phyloP scores from a whole-genome alignment of 169 alveolate species.

The Plasmodium gallinaceum region DNA sequence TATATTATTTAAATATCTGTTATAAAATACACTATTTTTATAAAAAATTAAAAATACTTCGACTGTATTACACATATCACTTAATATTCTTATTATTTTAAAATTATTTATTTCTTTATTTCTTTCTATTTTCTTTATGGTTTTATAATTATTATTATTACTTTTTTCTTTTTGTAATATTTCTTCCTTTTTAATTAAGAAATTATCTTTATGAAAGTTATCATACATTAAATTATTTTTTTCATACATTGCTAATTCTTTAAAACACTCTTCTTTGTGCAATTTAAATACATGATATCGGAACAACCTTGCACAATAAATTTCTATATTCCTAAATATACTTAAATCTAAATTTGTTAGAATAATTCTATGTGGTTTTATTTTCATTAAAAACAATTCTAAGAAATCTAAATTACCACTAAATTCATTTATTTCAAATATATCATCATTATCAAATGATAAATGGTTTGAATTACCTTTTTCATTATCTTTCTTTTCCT shows the following conservation, averaged over 20 bases:
- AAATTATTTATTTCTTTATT: conserved; percentile 1
- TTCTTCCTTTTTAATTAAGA: not conserved
- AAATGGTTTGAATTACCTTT: not conserved
- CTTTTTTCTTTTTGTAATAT: not conserved
- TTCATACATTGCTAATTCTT: conserved; percentile 54
- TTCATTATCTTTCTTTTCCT: not conserved
- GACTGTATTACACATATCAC: conserved; percentile 21
- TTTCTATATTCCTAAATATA: conserved; percentile 67
- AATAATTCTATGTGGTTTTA: conserved; percentile 72
- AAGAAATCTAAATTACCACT: conserved; percentile 73
- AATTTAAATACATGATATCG: conserved; percentile 27
- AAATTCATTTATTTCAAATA: conserved; percentile 72
- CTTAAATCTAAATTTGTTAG: conserved; percentile 38
- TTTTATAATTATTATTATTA: conserved; percentile 6
- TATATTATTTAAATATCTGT: conserved; percentile 62
- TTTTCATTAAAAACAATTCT: conserved; percentile 36
- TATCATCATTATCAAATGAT: not conserved
- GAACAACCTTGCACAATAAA: conserved; percentile 60
- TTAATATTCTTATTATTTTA: conserved; percentile 11
- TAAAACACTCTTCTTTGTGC: conserved; percentile 9
- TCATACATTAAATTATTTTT: conserved; percentile 35
- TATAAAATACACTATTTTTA: conserved; percentile 48
- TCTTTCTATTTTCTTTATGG: not conserved
- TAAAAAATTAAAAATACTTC: conserved; percentile 60
- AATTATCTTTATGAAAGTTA: not conserved